Percentiles rank a stretch among this genome's conserved stretches.
phyloP scores from a whole-genome alignment of 2,329 filamentous ascomycete species.

The Claviceps paspali region DNA sequence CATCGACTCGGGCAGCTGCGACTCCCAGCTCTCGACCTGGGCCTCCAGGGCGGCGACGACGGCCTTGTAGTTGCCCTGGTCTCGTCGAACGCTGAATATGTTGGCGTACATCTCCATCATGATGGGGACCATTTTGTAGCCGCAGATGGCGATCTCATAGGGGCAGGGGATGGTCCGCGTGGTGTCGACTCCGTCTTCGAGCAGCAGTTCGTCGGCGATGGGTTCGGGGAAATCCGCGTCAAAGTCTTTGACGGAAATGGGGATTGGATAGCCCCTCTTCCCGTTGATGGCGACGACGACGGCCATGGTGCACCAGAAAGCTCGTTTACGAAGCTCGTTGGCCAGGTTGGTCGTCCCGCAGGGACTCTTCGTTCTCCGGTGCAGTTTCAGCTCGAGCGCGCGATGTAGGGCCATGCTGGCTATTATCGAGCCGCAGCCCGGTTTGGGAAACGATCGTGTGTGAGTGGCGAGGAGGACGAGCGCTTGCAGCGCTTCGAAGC shows the following conservation, averaged over 20 bases:
- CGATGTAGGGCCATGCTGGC: slow-evolving; percentile 48
- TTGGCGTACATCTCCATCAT: slow-evolving; percentile 61
- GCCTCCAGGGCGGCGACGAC: slow-evolving; percentile 51
- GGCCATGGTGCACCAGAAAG: slow-evolving; percentile 59
- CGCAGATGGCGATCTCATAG: slow-evolving; percentile 50
- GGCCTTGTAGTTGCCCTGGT: slow-evolving; percentile 46
- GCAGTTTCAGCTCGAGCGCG: slow-evolving; percentile 61
- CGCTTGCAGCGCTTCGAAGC: slow-evolving; percentile 55
- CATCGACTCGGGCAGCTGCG: slow-evolving; percentile 47
- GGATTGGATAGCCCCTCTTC: slow-evolving; percentile 64
- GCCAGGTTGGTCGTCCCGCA: slow-evolving; percentile 39
- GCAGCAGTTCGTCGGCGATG: slow-evolving; percentile 55
- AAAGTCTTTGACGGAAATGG: slow-evolving; percentile 57
- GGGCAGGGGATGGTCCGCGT: slow-evolving; percentile 43
- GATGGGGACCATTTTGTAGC: slow-evolving; percentile 49
- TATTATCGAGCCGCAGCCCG: slow-evolving; percentile 57
- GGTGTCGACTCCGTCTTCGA: slow-evolving; percentile 45
- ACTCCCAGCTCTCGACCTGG: slow-evolving; percentile 46
- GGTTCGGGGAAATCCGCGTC: slow-evolving; percentile 63
- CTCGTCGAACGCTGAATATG: slow-evolving; percentile 55
- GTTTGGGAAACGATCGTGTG: slow-evolving; percentile 64
- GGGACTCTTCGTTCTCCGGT: slow-evolving; percentile 47
- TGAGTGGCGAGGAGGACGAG: slow-evolving; percentile 57
- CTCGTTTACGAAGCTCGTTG: slow-evolving; percentile 60
- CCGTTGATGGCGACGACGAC: slow-evolving; percentile 56